phyloP scores from a whole-genome alignment of 345 rosid species.

The Brassica napus region DNA sequence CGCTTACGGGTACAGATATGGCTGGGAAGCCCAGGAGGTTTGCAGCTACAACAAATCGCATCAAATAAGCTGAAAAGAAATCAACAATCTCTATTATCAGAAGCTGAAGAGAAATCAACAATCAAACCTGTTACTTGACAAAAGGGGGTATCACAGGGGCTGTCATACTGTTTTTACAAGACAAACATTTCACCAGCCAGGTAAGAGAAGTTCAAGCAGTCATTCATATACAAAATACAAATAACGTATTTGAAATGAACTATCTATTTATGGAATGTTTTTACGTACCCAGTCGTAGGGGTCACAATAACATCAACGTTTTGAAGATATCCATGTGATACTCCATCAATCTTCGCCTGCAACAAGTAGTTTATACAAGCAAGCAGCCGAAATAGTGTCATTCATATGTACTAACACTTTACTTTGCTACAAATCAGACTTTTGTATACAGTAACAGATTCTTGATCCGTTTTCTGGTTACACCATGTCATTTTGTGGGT shows the following conservation, averaged over 20 bases:
- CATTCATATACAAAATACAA: background rate
- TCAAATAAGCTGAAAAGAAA: constrained; percentile 54
- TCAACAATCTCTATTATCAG: background rate
- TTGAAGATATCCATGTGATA: constrained; percentile 80
- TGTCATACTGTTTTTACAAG: constrained; percentile 62
- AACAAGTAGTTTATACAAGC: constrained; percentile 10
- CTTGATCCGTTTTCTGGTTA: background rate
- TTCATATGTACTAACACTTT: background rate
- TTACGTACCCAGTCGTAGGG: constrained; percentile 75
- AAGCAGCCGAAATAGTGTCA: constrained; percentile 5
- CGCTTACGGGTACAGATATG: constrained; percentile 75
- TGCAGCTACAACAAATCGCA: constrained; percentile 63
- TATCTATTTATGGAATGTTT: background rate
- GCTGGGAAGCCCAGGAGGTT: constrained; percentile 89
- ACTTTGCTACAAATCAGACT: background rate
- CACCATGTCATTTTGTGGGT: background rate
- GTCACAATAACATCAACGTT: constrained; percentile 82
- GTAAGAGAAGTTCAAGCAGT: constrained; percentile 5
- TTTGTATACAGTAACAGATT: background rate
- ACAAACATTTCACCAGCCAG: background rate
- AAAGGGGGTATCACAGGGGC: constrained; percentile 74
- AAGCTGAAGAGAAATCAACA: background rate
- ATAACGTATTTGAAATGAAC: background rate
- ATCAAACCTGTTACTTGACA: constrained; percentile 66
- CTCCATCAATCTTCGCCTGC: constrained; percentile 80